These are phyloP conservation scores for Baudoinia panamericana DNA, from an alignment of 495 filamentous ascomycete genomes.

Conservation along the genomic window DNA sequence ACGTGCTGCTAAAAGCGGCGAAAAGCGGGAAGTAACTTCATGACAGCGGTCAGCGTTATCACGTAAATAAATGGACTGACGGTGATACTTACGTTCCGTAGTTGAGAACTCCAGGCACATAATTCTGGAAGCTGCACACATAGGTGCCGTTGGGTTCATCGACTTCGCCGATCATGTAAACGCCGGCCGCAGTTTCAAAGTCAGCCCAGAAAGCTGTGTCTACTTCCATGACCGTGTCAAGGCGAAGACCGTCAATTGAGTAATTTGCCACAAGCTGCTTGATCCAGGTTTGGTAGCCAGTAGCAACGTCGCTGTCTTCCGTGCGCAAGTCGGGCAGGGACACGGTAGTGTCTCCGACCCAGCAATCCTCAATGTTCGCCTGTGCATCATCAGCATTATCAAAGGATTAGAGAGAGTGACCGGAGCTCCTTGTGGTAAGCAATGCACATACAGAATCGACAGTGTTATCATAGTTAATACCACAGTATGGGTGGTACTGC, in stretches of 20 bases:
- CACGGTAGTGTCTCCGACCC: constrained; percentile 51
- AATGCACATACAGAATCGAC: constrained; percentile 24
- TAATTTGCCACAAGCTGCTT: constrained; percentile 50
- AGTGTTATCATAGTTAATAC: constrained; percentile 50
- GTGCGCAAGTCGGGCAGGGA: constrained; percentile 60
- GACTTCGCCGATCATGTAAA: constrained; percentile 61
- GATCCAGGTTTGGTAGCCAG: constrained; percentile 55
- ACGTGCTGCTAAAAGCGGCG: constrained; percentile 38
- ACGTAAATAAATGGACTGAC: too few species aligned
- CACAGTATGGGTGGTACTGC: constrained; percentile 57
- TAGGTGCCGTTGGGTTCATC: constrained; percentile 47
- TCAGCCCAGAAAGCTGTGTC: constrained; percentile 54
- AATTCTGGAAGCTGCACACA: constrained; percentile 52
- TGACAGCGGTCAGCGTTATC: neutral
- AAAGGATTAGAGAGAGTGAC: too few species aligned
- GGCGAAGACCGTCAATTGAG: constrained; percentile 59
- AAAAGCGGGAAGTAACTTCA: constrained; percentile 44
- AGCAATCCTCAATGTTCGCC: constrained; percentile 37
- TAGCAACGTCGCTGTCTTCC: constrained; percentile 41
- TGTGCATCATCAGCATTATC: too few species aligned
- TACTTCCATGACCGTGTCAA: constrained; percentile 65
- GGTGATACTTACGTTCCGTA: constrained; percentile 41
- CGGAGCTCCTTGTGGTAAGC: neutral
- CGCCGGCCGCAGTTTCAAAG: constrained; percentile 49
- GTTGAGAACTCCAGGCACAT: constrained; percentile 53